Conservation (phyloP, 192 early-diverging fungal species). For the Chytriomyces sp. region DNA sequence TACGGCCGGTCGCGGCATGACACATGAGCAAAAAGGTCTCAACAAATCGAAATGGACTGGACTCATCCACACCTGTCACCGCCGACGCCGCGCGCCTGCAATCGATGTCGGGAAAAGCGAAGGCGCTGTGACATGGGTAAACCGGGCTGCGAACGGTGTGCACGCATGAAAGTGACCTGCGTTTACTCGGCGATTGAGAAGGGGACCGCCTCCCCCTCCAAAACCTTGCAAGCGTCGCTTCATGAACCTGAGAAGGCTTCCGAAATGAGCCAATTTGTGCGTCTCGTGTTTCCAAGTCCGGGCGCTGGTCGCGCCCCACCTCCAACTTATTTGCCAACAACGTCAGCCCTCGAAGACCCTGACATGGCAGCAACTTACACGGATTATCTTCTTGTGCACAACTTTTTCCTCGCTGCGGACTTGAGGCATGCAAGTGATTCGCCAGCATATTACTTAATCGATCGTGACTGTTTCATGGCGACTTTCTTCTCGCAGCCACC, state of each 20-base stretch:
- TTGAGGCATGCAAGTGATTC: not conserved
- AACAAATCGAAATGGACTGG: no score
- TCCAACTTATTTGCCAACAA: not conserved
- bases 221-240: not conserved
- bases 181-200: not conserved
- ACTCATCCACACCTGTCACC: no score
- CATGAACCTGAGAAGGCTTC: not conserved
- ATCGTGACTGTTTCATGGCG: not conserved
- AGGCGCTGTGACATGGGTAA: not conserved
- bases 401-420: not conserved
- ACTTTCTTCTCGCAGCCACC: not conserved
- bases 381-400: not conserved
- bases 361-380: not conserved
- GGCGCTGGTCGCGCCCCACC: not conserved
- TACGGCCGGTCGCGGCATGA: no score
- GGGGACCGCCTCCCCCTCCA: not conserved
- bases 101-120: not conserved
- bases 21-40: no score
- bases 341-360: not conserved
- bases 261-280: not conserved
- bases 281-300: not conserved
- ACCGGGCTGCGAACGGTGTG: not conserved
- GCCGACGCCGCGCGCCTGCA: not conserved
- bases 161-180: not conserved
- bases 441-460: not conserved